Evolutionary conservation across 352 stramenopile genomes (phyloP).

Genomic region (Pythium monospermum): DNA sequence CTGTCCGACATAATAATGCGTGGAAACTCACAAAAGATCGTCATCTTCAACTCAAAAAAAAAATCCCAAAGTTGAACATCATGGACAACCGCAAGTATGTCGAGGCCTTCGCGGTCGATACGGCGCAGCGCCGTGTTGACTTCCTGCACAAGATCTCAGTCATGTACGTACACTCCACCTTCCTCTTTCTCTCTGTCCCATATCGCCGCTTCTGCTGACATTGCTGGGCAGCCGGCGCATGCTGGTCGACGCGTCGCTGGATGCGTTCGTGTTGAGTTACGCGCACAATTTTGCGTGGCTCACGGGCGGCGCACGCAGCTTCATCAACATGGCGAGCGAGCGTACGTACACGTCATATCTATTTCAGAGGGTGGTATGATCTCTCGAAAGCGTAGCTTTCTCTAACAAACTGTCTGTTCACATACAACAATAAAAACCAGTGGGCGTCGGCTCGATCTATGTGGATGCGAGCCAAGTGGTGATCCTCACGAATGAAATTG

Average conservation of each 20-base stretch:
- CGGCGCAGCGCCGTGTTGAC: conserved; percentile 33
- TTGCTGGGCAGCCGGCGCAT: conserved; percentile 31
- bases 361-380: not conserved
- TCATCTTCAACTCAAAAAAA: not conserved
- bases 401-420: not conserved
- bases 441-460: conserved; percentile 57
- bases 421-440: no score
- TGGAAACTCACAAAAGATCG: not conserved
- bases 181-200: not conserved
- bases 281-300: conserved; percentile 70
- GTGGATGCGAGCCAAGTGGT: conserved; percentile 43
- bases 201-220: conserved; percentile 1
- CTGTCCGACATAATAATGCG: no score
- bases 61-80: not conserved
- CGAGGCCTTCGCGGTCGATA: conserved; percentile 44
- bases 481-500: conserved; percentile 69
- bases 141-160: conserved; percentile 40
- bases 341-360: conserved; percentile 15
- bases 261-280: conserved; percentile 49
- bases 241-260: conserved; percentile 33
- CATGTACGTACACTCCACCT: conserved; percentile 29
- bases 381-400: conserved; percentile 1
- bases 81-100: conserved; percentile 65
- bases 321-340: conserved; percentile 67
- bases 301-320: conserved; percentile 50